phyloP scores from a whole-genome alignment of 352 stramenopile species.

The Pythium diclinum region DNA sequence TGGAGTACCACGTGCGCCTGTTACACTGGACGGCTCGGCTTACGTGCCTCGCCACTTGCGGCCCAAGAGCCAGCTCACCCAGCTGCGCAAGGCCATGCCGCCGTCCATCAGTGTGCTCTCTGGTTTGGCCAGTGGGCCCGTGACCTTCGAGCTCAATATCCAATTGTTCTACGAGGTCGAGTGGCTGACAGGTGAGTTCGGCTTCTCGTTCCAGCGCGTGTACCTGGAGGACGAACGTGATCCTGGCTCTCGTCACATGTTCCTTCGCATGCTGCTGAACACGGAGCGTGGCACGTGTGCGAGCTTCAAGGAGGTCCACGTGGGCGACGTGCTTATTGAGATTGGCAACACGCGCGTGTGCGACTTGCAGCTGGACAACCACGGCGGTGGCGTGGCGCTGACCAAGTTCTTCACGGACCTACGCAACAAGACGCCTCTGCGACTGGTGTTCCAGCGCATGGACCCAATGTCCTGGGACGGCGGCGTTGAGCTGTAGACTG shows the following conservation, averaged over 20 bases:
- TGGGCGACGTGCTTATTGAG: slow-evolving; percentile 64
- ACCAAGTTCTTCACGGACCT: slow-evolving; percentile 72
- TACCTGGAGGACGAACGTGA: slow-evolving; percentile 51
- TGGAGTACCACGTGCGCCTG: slow-evolving; percentile 11
- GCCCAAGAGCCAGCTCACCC: slow-evolving; percentile 33
- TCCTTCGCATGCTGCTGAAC: slow-evolving; percentile 71
- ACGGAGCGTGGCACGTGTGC: slow-evolving; percentile 66
- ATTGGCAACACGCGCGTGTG: slow-evolving; percentile 56
- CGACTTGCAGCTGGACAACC: slow-evolving; percentile 55
- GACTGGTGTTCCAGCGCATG: slow-evolving; percentile 70
- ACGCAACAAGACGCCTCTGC: slow-evolving; percentile 47
- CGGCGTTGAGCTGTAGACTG: slow-evolving; percentile 54
- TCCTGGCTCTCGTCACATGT: slow-evolving; percentile 30
- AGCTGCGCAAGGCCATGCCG: slow-evolving; percentile 56
- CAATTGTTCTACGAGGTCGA: slow-evolving; percentile 56
- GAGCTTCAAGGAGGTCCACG: slow-evolving; percentile 56
- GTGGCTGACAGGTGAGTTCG: slow-evolving; percentile 65
- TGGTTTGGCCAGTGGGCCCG: slow-evolving; percentile 52
- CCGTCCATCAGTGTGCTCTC: slow-evolving; percentile 60
- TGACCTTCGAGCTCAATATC: slow-evolving; percentile 54
- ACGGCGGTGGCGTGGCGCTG: slow-evolving; percentile 46
- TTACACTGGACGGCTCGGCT: slow-evolving; percentile 1
- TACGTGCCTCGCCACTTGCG: slow-evolving; percentile 36
- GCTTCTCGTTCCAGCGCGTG: slow-evolving; percentile 69
- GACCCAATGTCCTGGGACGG: slow-evolving; percentile 61